phyloP scores from a whole-genome alignment of 305 asterid species.

The Ajuga reptans region DNA sequence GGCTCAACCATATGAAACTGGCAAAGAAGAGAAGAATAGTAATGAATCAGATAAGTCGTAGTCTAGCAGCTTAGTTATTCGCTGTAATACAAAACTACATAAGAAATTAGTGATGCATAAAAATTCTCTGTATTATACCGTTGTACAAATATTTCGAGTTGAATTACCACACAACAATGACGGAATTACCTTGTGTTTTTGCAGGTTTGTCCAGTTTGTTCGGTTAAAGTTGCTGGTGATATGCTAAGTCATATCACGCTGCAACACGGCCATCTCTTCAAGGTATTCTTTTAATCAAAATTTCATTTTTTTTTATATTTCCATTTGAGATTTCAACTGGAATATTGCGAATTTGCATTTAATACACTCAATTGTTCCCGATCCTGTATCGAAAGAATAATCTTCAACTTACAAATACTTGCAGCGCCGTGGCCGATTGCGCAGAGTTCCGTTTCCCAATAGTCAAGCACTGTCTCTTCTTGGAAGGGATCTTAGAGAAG shows the following conservation, averaged over 20 bases:
- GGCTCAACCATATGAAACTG: neutral
- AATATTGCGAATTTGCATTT: neutral
- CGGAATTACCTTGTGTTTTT: slow-evolving; percentile 9
- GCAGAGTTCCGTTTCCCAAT: slow-evolving; percentile 57
- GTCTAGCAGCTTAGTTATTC: neutral
- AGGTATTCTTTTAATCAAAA: slow-evolving; percentile 45
- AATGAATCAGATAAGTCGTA: neutral
- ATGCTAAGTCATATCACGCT: slow-evolving; percentile 61
- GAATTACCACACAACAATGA: neutral
- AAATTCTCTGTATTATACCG: too few species aligned
- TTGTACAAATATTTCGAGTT: neutral
- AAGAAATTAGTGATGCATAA: neutral
- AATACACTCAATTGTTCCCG: neutral
- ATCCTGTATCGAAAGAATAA: neutral
- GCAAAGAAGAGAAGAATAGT: neutral
- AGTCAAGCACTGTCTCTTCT: slow-evolving; percentile 60
- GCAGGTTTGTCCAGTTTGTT: slow-evolving; percentile 82
- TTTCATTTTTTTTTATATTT: neutral
- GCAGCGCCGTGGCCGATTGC: slow-evolving; percentile 65
- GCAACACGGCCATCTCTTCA: slow-evolving; percentile 71
- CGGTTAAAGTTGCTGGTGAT: slow-evolving; percentile 59
- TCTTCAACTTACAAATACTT: slow-evolving; percentile 52
- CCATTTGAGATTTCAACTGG: neutral
- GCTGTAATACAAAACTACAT: neutral
- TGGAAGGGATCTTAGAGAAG: slow-evolving; percentile 82